Evolutionary conservation across 2,329 filamentous ascomycete genomes (phyloP), one percentile per base, ranked within the genome.

Genomic region (Monosporascus sp.): DNA sequence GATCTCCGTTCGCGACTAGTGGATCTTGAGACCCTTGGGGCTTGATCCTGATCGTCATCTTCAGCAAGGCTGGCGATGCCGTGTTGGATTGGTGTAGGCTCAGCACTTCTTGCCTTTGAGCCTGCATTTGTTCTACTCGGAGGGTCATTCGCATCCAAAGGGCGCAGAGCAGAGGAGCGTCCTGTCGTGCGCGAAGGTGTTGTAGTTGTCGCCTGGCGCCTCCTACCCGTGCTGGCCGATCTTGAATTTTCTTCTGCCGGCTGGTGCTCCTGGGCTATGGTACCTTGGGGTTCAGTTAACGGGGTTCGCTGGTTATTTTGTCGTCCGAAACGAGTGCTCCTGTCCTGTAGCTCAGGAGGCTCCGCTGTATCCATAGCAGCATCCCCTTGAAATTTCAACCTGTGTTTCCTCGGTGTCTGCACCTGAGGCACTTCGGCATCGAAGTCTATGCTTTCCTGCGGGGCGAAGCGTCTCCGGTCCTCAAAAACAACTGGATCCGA

Each of bases 371-470:
- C 35, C 11, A 24, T 31, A 49, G 40, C n/a, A 14, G 43, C 22
- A n/a, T 51, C 26, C 31, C 49, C 43, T 27, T 50, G 27, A 24
- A 19, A 19, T 27, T 60, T 55, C 49, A 55, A 7, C 41, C 60
- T 64, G 47, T 65, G 63, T 56, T 77, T 74, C 57, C 69, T 70
- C 49, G 72, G 74, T 14, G 74, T 81, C 7, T 50, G 72, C 65
- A 60, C 77, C 70, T 47, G 68, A 43, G 66, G 67, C 7, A 74
- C 77, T 50, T 75, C 68, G 43, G 77, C 73, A 61, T 84, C 79
- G 11, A 87, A 72, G 62, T 88, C 84, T 49, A 87, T 74, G 51
- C 82, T 87, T 50, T 84, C 82, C 41, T 79, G 72, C 1, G 75
- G 71, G 20, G 69, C 60, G 54, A 75, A 71, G 9, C 57, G 55